Conservation (phyloP, 495 filamentous ascomycete genomes). For the Penicillium arizonense region DNA sequence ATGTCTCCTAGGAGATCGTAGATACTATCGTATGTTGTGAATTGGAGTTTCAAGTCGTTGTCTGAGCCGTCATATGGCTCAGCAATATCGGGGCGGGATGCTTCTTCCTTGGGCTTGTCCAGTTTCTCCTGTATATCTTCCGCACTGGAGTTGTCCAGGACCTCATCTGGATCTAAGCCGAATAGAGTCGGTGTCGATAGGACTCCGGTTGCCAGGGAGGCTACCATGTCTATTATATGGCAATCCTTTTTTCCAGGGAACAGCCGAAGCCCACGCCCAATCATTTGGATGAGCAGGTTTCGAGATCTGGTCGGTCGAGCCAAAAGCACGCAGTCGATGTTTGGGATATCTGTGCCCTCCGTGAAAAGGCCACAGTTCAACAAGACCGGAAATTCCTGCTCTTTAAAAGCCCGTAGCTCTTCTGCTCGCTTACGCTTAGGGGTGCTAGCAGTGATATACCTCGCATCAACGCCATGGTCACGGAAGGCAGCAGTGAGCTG, state of each 20-base stretch:
- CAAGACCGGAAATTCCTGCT: constrained; percentile 78
- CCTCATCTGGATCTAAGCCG: constrained; percentile 81
- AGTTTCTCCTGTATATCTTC: constrained; percentile 53
- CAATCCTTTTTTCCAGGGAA: constrained; percentile 81
- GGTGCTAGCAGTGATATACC: constrained; percentile 80
- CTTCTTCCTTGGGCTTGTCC: not conserved
- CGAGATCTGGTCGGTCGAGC: constrained; percentile 86
- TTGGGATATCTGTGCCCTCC: constrained; percentile 95
- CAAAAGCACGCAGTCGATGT: constrained; percentile 90
- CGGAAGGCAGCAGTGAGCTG: constrained; percentile 75
- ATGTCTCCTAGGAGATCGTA: constrained; percentile 85
- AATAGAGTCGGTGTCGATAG: constrained; percentile 90
- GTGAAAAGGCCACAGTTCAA: constrained; percentile 97
- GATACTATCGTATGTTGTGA: constrained; percentile 87
- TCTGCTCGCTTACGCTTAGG: constrained; percentile 59
- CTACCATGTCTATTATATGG: constrained; percentile 96
- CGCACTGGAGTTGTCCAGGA: constrained; percentile 61
- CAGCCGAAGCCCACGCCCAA: constrained; percentile 87
- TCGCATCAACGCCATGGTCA: constrained; percentile 73
- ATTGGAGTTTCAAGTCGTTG: constrained; percentile 43
- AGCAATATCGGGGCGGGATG: not conserved
- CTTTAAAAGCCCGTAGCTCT: constrained; percentile 69
- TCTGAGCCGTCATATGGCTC: constrained; percentile 2
- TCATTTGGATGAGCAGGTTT: constrained; percentile 95
- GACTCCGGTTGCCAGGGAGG: constrained; percentile 74